These are phyloP conservation scores for Cyberlindnera japonica DNA, from an alignment of 805 yeast genomes.

Conservation along the genomic window DNA sequence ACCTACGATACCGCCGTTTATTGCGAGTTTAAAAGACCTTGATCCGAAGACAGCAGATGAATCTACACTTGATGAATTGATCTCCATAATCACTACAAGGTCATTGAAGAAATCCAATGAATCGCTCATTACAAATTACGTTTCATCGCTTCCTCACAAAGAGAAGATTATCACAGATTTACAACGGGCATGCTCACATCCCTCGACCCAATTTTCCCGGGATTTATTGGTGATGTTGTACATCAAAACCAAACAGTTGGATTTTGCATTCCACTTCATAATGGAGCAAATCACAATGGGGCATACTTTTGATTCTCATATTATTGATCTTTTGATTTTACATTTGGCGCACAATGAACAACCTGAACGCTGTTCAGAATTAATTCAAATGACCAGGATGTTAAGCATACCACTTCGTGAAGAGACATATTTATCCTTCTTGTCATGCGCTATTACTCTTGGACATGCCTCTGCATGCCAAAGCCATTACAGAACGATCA, in stretches of 20 bases:
- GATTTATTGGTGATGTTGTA: too few relatives aligned
- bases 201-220: too few relatives aligned
- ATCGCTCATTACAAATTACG: background rate
- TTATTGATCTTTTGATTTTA: too few relatives aligned
- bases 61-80: background rate
- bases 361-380: background rate
- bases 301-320: too few relatives aligned
- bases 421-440: background rate
- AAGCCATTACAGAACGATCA: background rate
- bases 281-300: too few relatives aligned
- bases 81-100: background rate
- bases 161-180: background rate
- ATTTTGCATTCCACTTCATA: too few relatives aligned
- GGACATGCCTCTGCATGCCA: background rate
- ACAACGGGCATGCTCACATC: background rate
- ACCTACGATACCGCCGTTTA: too few relatives aligned
- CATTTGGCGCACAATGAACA: too few relatives aligned
- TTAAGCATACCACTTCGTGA: background rate
- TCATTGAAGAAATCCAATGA: background rate
- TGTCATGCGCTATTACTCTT: background rate
- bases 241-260: too few relatives aligned
- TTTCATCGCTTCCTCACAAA: background rate
- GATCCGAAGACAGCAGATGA: background rate
- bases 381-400: too few relatives aligned
- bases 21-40: background rate